A percentile compares a stretch with the other conserved stretches of the same genome.
Conservation (phyloP, 345 rosid species). For the Brassica rapa region DNA sequence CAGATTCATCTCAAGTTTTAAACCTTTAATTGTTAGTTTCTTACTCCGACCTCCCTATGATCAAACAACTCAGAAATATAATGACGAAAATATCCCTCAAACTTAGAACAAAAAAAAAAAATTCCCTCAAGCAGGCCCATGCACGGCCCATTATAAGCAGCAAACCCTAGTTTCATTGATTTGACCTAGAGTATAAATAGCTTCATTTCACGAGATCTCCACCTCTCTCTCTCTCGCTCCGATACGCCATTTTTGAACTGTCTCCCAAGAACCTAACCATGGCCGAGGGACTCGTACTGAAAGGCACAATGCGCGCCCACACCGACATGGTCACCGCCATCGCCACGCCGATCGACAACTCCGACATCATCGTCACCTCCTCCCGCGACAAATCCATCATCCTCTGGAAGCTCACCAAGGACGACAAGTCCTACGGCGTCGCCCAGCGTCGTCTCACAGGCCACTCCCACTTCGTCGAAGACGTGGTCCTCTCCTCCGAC, state of each 20-base stretch:
- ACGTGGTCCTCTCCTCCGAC: conserved; percentile 92
- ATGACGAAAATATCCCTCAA: no score
- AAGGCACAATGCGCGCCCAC: conserved; percentile 92
- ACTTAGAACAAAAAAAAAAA: not conserved
- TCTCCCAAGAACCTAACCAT: conserved; percentile 34
- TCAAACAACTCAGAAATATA: not conserved
- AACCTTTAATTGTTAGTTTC: not conserved
- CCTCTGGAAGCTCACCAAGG: conserved; percentile 87
- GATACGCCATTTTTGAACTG: conserved; percentile 18
- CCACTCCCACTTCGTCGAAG: conserved; percentile 91
- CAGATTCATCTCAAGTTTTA: not conserved
- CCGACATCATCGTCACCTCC: conserved; percentile 85
- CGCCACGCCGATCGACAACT: conserved; percentile 86
- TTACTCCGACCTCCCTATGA: not conserved
- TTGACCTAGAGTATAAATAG: conserved; percentile 21
- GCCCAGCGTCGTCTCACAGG: conserved; percentile 93
- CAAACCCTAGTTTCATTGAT: conserved; percentile 29
- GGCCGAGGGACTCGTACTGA: conserved; percentile 76
- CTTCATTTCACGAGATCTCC: not conserved
- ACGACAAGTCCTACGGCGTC: conserved; percentile 74
- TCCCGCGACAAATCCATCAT: conserved; percentile 98
- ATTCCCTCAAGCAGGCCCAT: conserved; percentile 11
- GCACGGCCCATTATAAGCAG: not conserved
- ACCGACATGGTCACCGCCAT: conserved; percentile 96
- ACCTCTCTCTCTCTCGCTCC: not conserved